These are phyloP conservation scores for Curvularia eragrostidis DNA, from an alignment of 2,329 filamentous ascomycete genomes.

Conservation along the genomic window DNA sequence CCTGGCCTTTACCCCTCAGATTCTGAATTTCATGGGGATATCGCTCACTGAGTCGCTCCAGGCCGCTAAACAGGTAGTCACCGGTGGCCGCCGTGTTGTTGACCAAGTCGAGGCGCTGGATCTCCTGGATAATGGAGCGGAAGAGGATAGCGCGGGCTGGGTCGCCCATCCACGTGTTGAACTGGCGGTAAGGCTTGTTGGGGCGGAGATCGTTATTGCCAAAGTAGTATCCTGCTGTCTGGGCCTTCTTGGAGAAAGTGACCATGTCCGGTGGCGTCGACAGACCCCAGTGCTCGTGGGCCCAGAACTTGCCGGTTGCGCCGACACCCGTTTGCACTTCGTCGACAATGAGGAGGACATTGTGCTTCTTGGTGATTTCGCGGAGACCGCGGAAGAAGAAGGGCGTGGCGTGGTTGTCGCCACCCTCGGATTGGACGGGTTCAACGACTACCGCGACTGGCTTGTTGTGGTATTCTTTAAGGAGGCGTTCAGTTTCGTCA, in stretches of 20 bases:
- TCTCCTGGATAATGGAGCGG: slow-evolving; percentile 83
- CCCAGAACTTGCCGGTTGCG: slow-evolving; percentile 94
- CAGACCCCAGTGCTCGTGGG: slow-evolving; percentile 93
- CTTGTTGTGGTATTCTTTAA: slow-evolving; percentile 78
- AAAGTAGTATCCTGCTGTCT: slow-evolving; percentile 92
- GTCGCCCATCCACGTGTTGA: slow-evolving; percentile 98
- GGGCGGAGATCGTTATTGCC: slow-evolving; percentile 79
- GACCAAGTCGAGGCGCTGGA: slow-evolving; percentile 78
- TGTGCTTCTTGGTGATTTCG: slow-evolving; percentile 76
- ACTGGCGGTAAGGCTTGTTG: slow-evolving; percentile 94
- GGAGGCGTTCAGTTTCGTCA: slow-evolving; percentile 81
- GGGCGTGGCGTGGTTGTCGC: slow-evolving; percentile 90
- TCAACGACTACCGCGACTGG: slow-evolving; percentile 85
- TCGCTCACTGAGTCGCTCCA: slow-evolving; percentile 70
- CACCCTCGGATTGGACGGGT: slow-evolving; percentile 91
- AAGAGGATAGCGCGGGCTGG: slow-evolving; percentile 84
- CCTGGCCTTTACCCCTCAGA: slow-evolving; percentile 84
- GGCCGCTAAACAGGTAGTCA: slow-evolving; percentile 75
- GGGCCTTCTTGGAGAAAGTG: slow-evolving; percentile 94
- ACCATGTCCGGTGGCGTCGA: slow-evolving; percentile 85
- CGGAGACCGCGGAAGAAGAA: slow-evolving; percentile 86
- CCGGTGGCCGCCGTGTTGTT: slow-evolving; percentile 78
- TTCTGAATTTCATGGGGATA: slow-evolving; percentile 82
- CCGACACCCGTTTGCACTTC: slow-evolving; percentile 94
- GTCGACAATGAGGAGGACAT: slow-evolving; percentile 86